Conservation (phyloP, 2,329 filamentous ascomycete genomes). For the Calonectria pauciramosa region DNA sequence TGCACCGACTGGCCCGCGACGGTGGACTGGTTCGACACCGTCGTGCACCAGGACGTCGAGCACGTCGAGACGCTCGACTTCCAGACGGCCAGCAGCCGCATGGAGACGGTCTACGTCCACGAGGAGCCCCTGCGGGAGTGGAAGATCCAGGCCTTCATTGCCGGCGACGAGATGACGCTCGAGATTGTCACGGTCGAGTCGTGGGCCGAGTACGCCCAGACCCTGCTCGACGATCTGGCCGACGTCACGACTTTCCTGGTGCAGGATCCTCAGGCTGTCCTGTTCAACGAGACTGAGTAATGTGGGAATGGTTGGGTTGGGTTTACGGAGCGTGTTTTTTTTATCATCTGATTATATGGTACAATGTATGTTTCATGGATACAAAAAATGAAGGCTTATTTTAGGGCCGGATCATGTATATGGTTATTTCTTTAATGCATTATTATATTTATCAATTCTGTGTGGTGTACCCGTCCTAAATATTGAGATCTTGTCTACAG, state of each 20-base stretch:
- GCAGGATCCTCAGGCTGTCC: background rate
- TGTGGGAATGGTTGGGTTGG: background rate
- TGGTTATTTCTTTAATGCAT: background rate
- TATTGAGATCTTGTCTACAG: background rate
- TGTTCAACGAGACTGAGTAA: constrained; percentile 3
- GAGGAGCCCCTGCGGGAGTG: constrained; percentile 68
- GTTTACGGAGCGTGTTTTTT: background rate
- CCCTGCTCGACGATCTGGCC: constrained; percentile 65
- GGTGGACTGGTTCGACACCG: constrained; percentile 65
- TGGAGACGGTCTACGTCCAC: constrained; percentile 69
- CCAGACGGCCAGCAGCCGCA: constrained; percentile 54
- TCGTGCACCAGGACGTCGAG: constrained; percentile 72
- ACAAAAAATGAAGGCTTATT: background rate
- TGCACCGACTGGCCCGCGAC: constrained; percentile 60
- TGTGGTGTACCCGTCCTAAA: background rate
- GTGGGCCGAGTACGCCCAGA: constrained; percentile 65
- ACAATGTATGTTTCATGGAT: background rate
- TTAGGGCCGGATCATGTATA: background rate
- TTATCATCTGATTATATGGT: background rate
- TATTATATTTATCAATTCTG: background rate
- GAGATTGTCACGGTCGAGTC: constrained; percentile 73
- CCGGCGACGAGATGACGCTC: constrained; percentile 64
- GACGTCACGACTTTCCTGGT: constrained; percentile 37
- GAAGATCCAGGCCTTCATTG: constrained; percentile 73
- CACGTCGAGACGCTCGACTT: constrained; percentile 70